phyloP scores from a whole-genome alignment of 352 stramenopile genomes.

The Phytophthora crassamura region DNA sequence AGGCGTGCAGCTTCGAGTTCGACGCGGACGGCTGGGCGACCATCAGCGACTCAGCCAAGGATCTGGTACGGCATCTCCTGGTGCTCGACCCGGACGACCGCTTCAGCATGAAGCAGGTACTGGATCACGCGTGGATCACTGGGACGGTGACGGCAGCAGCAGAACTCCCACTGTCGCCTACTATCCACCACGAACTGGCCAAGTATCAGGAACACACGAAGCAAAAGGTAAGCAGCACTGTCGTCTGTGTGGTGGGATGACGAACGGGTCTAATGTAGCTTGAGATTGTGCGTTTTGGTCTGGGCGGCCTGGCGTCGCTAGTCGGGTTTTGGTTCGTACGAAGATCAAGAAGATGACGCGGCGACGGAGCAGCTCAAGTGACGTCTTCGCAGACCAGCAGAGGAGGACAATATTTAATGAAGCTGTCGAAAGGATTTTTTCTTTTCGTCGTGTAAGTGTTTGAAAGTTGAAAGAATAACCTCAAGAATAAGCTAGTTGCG shows the following conservation, averaged over 20 bases:
- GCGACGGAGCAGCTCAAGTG: conserved; percentile 8
- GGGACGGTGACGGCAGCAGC: conserved; percentile 27
- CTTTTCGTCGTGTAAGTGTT: not conserved
- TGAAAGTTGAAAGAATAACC: not conserved
- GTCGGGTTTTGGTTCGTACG: conserved; percentile 37
- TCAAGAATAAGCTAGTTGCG: conserved; percentile 30
- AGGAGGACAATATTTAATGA: no score
- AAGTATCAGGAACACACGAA: conserved; percentile 69
- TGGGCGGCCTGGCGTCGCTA: conserved; percentile 28
- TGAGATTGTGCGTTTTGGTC: conserved; percentile 32
- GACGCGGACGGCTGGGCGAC: conserved; percentile 69
- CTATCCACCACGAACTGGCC: conserved; percentile 71
- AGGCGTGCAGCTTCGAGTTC: conserved; percentile 79
- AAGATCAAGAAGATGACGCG: conserved; percentile 24
- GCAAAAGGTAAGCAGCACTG: conserved; percentile 43
- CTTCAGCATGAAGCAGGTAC: conserved; percentile 75
- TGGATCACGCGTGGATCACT: conserved; percentile 77
- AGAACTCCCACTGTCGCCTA: conserved; percentile 61
- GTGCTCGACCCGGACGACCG: conserved; percentile 71
- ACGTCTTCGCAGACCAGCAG: no score
- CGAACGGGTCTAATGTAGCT: conserved; percentile 27
- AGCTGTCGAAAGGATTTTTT: no score
- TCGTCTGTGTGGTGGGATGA: not conserved
- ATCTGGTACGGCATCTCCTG: conserved; percentile 79
- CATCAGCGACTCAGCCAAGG: conserved; percentile 72